Evolutionary conservation across 352 stramenopile species (phyloP).

Genomic region (Thalassiosira livingstoniorum): DNA sequence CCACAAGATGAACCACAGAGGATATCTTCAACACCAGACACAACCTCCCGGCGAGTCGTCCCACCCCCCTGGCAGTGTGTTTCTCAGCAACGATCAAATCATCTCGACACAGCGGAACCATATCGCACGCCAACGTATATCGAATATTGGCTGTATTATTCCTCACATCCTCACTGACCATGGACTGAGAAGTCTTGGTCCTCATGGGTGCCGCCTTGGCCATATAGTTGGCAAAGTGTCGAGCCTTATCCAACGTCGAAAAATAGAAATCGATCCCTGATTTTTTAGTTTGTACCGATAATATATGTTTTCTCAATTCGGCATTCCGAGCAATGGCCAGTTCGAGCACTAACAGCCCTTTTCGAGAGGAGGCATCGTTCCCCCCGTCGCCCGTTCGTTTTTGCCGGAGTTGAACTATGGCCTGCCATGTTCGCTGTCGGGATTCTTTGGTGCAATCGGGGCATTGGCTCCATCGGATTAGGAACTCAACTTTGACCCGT

Average conservation of each 20-base stretch:
- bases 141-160: conserved; percentile 99
- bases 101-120: conserved; percentile 98
- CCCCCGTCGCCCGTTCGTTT: conserved; percentile 52
- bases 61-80: conserved; percentile 55
- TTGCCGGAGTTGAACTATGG: conserved; percentile 98
- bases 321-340: conserved; percentile 98
- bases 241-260: conserved; percentile 92
- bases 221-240: conserved; percentile 97
- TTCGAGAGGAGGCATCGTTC: conserved; percentile 88
- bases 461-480: conserved; percentile 99
- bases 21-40: conserved; percentile 80
- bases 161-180: conserved; percentile 97
- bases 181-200: conserved; percentile 95
- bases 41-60: conserved; percentile 73
- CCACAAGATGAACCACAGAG: conserved; percentile 73
- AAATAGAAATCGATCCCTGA: conserved; percentile 99
- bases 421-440: conserved; percentile 93
- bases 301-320: conserved; percentile 89
- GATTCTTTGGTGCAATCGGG: conserved; percentile 97
- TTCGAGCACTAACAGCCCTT: conserved; percentile 99
- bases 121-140: conserved; percentile 97
- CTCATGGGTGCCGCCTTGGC: conserved; percentile 92
- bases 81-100: conserved; percentile 88
- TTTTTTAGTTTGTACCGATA: conserved; percentile 95
- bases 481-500: conserved; percentile 97